These are phyloP conservation scores for Sordaria brevicollis DNA, from an alignment of 495 filamentous ascomycete species.

Conservation along the genomic window DNA sequence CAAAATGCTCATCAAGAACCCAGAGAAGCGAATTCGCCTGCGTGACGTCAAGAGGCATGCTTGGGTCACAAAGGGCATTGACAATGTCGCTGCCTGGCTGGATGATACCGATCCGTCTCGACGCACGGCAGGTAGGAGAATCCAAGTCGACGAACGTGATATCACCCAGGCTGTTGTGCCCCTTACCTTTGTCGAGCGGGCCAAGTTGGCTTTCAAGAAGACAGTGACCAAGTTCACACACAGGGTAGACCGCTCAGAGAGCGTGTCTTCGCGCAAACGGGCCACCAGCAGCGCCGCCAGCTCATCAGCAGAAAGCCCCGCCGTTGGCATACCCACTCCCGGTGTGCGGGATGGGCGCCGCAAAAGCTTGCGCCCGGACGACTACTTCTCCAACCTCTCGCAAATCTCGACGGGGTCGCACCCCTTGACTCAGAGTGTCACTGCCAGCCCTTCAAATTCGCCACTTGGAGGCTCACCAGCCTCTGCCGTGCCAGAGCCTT, in stretches of 20 bases:
- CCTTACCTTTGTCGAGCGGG: constrained; percentile 72
- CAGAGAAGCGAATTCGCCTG: constrained; percentile 73
- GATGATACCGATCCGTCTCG: constrained; percentile 84
- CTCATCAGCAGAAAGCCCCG: constrained; percentile 33
- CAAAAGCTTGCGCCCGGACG: constrained; percentile 61
- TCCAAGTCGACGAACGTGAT: constrained; percentile 85
- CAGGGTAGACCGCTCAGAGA: constrained; percentile 44
- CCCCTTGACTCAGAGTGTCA: constrained; percentile 73
- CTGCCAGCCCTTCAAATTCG: constrained; percentile 56
- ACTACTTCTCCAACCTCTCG: constrained; percentile 44
- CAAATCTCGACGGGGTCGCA: constrained; percentile 46
- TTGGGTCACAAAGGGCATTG: constrained; percentile 81
- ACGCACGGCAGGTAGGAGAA: constrained; percentile 74
- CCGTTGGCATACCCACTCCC: constrained; percentile 25
- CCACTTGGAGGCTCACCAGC: constrained; percentile 22
- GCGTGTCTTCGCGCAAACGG: constrained; percentile 40
- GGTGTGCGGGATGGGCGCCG: constrained; percentile 44
- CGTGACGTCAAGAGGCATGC: constrained; percentile 91
- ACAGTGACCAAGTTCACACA: constrained; percentile 51
- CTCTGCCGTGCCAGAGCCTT: constrained; percentile 33
- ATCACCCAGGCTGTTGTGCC: constrained; percentile 84
- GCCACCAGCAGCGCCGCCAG: constrained; percentile 51
- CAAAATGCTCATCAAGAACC: constrained; percentile 80
- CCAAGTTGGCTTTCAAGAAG: constrained; percentile 58
- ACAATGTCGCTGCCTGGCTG: constrained; percentile 68